Percentiles rank a stretch among this genome's conserved stretches.
Evolutionary conservation across 495 filamentous ascomycete genomes (phyloP).

Genomic region (Cercophora samala): DNA sequence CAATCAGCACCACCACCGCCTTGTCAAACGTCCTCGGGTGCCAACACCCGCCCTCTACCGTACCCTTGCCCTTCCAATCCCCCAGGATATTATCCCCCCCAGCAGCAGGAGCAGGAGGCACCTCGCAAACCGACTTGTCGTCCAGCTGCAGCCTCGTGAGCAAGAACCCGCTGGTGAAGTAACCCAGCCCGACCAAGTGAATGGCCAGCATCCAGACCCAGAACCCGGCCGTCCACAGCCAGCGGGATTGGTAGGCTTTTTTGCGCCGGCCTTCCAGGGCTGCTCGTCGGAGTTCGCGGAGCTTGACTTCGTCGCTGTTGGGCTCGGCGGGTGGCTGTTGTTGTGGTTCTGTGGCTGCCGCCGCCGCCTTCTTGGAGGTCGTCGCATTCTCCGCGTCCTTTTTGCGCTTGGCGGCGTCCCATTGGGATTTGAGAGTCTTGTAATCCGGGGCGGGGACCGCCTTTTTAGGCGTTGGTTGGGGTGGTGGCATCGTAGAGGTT

Average conservation of each 20-base stretch:
- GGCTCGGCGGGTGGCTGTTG: not conserved
- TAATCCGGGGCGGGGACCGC: conserved; percentile 34
- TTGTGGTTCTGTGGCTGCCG: not conserved
- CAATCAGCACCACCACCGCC: conserved; percentile 86
- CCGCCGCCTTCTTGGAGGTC: not conserved
- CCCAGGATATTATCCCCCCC: conserved; percentile 27
- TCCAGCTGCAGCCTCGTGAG: conserved; percentile 88
- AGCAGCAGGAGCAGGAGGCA: conserved; percentile 53
- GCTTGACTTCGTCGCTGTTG: conserved; percentile 9
- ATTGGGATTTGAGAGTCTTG: conserved; percentile 44
- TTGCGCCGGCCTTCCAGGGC: conserved; percentile 42
- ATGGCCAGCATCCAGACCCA: conserved; percentile 59
- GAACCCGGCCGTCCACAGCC: conserved; percentile 49
- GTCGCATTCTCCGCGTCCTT: conserved; percentile 38
- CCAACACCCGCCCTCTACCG: conserved; percentile 77
- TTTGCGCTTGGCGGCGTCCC: conserved; percentile 46
- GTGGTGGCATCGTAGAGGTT: conserved; percentile 24
- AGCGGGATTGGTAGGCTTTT: conserved; percentile 40
- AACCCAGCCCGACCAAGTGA: conserved; percentile 77
- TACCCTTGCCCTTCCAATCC: conserved; percentile 43
- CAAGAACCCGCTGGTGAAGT: conserved; percentile 96
- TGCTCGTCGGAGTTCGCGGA: conserved; percentile 36
- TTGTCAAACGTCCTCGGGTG: conserved; percentile 89
- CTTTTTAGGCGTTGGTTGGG: conserved; percentile 28
- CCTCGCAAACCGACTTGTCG: conserved; percentile 75